phyloP scores from a whole-genome alignment of 768 basidiomycete genomes.

The Mycena venus region DNA sequence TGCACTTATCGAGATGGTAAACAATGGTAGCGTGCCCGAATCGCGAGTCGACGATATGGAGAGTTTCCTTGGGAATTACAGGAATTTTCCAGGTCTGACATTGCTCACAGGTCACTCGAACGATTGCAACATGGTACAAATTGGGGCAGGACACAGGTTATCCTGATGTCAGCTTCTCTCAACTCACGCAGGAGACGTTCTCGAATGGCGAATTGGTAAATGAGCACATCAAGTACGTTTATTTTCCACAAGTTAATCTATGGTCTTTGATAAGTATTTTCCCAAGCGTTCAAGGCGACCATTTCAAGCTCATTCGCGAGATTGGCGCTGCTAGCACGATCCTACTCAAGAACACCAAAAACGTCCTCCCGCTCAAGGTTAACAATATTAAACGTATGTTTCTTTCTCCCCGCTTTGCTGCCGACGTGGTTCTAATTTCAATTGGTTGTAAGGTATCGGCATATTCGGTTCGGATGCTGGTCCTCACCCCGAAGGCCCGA shows the following conservation, averaged over 20 bases:
- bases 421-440: not conserved
- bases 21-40: constrained; percentile 62
- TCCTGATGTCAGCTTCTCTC: constrained; percentile 28
- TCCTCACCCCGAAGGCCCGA: constrained; percentile 52
- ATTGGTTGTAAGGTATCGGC: constrained; percentile 47
- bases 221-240: constrained; percentile 41
- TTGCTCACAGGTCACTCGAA: constrained; percentile 51
- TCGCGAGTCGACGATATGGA: constrained; percentile 69
- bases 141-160: constrained; percentile 36
- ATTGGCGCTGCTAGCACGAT: no score
- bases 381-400: constrained; percentile 51
- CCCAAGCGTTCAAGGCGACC: constrained; percentile 23
- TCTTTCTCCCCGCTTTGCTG: not conserved
- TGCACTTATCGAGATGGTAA: constrained; percentile 54
- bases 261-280: constrained; percentile 26
- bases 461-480: constrained; percentile 56
- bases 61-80: not conserved
- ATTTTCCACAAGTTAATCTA: constrained; percentile 42
- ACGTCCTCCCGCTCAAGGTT: constrained; percentile 55
- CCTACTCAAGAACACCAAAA: constrained; percentile 71
- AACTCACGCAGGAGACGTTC: constrained; percentile 27
- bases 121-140: constrained; percentile 59
- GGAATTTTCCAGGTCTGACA: no score
- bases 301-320: constrained; percentile 62
- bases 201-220: constrained; percentile 23